Evolutionary conservation across 306 rosid genomes (phyloP).

Genomic region (Begonia loranthoides): DNA sequence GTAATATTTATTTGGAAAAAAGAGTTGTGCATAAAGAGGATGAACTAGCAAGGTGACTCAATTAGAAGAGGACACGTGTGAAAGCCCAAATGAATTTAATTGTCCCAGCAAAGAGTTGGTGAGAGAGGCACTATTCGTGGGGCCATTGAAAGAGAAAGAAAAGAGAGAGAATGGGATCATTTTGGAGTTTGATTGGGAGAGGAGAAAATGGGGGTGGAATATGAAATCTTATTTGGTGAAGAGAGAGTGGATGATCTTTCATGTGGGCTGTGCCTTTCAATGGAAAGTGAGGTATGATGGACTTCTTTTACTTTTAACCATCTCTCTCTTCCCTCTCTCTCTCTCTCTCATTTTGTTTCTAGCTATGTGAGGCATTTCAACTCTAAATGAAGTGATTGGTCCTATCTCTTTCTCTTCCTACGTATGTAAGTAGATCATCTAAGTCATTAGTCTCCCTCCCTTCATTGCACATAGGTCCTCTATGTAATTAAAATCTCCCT

Average conservation of each 20-base stretch:
- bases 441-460: too few relatives aligned
- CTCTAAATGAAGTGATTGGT: constrained; percentile 12
- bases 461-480: too few relatives aligned
- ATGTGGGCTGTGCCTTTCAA: constrained; percentile 27
- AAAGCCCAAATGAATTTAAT: not conserved
- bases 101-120: constrained; percentile 15
- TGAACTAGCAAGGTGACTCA: constrained; percentile 8
- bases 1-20: too few relatives aligned
- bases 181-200: not conserved
- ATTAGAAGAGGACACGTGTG: constrained; percentile 27
- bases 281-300: constrained; percentile 38
- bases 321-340: constrained; percentile 4
- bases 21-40: too few relatives aligned
- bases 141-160: not conserved
- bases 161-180: not conserved
- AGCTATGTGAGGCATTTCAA: constrained; percentile 18
- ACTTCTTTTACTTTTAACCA: constrained; percentile 5
- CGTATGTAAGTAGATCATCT: too few relatives aligned
- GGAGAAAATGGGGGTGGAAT: not conserved
- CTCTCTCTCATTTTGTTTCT: too few relatives aligned
- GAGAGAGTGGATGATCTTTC: too few relatives aligned
- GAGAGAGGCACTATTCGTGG: constrained; percentile 15
- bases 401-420: not conserved
- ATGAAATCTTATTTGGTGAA: constrained; percentile 17
- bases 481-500: too few relatives aligned